A percentile compares a stretch with the other conserved stretches of the same genome.
Conservation (phyloP, 1,284 basidiomycete species). For the Ceratobasidium sp. region DNA sequence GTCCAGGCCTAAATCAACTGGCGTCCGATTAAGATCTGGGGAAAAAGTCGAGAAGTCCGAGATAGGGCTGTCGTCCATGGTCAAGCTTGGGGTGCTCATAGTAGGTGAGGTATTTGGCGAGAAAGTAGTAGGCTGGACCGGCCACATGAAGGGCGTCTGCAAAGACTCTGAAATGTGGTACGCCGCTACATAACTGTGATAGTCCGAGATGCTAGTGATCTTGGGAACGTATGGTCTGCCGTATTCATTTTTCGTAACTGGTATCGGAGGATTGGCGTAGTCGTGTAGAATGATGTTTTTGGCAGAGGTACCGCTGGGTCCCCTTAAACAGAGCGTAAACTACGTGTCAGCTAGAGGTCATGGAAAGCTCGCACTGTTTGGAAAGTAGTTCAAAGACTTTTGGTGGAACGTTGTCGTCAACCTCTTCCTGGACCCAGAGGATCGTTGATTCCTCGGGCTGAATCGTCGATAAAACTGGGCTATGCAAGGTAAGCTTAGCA, state of each 20-base stretch:
- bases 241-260: background rate
- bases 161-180: background rate
- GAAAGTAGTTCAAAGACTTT: background rate
- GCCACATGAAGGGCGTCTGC: background rate
- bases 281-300: background rate
- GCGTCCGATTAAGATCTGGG: background rate
- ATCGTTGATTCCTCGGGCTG: background rate
- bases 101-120: background rate
- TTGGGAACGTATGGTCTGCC: background rate
- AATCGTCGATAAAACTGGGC: constrained; percentile 12
- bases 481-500: background rate
- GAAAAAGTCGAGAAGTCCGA: background rate
- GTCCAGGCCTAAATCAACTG: background rate
- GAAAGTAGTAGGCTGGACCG: background rate
- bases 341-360: background rate
- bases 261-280: constrained; percentile 13
- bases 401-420: constrained; percentile 7
- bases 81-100: background rate
- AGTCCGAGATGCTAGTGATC: background rate
- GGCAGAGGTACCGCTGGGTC: background rate
- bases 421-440: constrained; percentile 29
- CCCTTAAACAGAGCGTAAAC: background rate
- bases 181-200: background rate
- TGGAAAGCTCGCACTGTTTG: background rate
- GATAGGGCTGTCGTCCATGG: background rate